These are phyloP conservation scores for Gleditsia sinensis DNA, from an alignment of 306 rosid species.

Conservation along the genomic window DNA sequence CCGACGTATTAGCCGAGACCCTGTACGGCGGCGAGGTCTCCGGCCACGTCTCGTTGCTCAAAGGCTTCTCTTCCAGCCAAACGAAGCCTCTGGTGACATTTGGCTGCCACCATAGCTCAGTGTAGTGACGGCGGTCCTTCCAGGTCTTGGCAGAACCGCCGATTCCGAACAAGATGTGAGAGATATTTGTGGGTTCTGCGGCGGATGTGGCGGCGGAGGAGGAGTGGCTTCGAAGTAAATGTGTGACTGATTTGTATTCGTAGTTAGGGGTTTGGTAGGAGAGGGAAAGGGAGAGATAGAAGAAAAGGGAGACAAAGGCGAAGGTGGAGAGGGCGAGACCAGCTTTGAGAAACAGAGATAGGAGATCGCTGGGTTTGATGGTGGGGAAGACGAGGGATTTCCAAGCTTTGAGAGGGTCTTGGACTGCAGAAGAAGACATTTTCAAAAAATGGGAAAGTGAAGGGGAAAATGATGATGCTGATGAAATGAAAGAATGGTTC, in stretches of 20 bases:
- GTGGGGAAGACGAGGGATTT: constrained; percentile 26
- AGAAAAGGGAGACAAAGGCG: constrained; percentile 34
- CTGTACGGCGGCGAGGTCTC: constrained; percentile 37
- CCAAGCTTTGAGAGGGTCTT: constrained; percentile 36
- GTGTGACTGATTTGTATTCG: neutral
- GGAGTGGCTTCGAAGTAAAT: neutral
- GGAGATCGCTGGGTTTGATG: neutral
- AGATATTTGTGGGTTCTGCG: constrained; percentile 37
- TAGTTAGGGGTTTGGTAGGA: constrained; percentile 1
- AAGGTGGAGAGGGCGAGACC: constrained; percentile 22
- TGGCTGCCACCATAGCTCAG: constrained; percentile 58
- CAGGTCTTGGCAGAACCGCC: constrained; percentile 47
- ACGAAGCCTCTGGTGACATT: constrained; percentile 53
- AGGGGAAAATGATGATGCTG: neutral
- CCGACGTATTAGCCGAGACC: constrained; percentile 54
- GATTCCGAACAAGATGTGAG: constrained; percentile 59
- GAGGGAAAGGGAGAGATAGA: constrained; percentile 35
- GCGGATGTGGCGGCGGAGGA: neutral
- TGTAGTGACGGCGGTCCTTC: constrained; percentile 41
- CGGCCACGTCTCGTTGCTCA: constrained; percentile 33
- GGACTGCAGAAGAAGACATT: constrained; percentile 13
- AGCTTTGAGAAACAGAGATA: constrained; percentile 28
- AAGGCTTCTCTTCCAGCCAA: constrained; percentile 50
- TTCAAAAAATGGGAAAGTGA: neutral
- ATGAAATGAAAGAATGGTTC: neutral